Evolutionary conservation across 139 green algal species (phyloP).

Genomic region (Pleodorina starrii): DNA sequence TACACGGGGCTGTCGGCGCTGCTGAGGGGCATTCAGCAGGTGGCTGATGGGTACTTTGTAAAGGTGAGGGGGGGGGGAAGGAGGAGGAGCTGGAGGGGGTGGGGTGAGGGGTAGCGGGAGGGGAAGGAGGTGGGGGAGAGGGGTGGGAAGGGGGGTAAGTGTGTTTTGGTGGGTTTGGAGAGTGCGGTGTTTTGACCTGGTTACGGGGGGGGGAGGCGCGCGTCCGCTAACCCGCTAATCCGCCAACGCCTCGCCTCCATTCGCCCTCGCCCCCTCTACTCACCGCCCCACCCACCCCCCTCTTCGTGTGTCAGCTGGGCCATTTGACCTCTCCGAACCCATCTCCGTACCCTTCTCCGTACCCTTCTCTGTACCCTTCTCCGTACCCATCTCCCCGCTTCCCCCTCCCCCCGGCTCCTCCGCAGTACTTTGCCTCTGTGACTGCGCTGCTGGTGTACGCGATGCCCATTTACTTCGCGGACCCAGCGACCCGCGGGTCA

Average conservation of each 20-base stretch:
- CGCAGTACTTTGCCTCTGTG: conserved; percentile 83
- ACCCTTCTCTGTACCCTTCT: no score
- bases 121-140: neutral
- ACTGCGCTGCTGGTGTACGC: conserved; percentile 91
- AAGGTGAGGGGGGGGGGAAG: conserved; percentile 61
- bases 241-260: no score
- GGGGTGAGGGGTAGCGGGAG: neutral
- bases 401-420: neutral
- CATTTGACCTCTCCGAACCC: no score
- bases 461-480: conserved; percentile 81
- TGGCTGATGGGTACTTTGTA: conserved; percentile 89
- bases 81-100: neutral
- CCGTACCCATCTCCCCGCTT: neutral
- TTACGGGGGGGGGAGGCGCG: no score
- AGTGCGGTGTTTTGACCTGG: neutral
- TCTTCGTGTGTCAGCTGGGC: no score
- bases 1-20: conserved; percentile 88
- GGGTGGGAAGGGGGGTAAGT: neutral
- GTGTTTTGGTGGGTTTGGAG: neutral
- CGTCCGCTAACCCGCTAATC: no score
- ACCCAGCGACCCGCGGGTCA: conserved; percentile 34
- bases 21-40: conserved; percentile 91
- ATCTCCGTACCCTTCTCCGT: no score
- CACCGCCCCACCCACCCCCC: no score
- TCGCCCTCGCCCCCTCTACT: no score